Percentiles rank a stretch among this genome's conserved stretches.
These are phyloP conservation scores for Colletotrichum coccodes DNA, from an alignment of 2,329 filamentous ascomycete genomes.

Conservation along the genomic window DNA sequence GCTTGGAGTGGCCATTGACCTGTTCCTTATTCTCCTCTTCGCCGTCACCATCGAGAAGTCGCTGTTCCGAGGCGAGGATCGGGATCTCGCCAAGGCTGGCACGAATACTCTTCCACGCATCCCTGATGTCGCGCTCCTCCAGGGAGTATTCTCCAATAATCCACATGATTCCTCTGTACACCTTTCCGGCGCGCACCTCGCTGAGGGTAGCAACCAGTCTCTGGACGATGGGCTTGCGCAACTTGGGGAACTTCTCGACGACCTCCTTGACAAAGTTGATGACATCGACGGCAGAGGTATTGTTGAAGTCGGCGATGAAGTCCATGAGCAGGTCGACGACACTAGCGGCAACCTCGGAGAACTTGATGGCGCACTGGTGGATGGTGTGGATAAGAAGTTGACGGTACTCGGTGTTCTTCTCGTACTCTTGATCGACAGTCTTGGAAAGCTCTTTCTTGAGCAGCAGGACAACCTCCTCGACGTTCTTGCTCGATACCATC, in stretches of 20 bases:
- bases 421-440: constrained; percentile 98
- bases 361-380: constrained; percentile 98
- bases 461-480: constrained; percentile 95
- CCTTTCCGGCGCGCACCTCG: constrained; percentile 95
- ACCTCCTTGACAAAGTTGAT: constrained; percentile 99
- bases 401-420: constrained; percentile 96
- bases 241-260: constrained; percentile 94
- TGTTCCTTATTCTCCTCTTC: constrained; percentile 70
- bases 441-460: constrained; percentile 98
- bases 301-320: constrained; percentile 98
- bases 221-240: constrained; percentile 87
- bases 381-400: constrained; percentile 96
- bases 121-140: constrained; percentile 92
- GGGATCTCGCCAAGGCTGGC: constrained; percentile 96
- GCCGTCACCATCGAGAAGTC: constrained; percentile 87
- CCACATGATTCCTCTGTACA: constrained; percentile 96
- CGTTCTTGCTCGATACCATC: constrained; percentile 99
- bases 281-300: constrained; percentile 94
- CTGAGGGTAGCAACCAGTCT: constrained; percentile 89
- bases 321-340: constrained; percentile 98
- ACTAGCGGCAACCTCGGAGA: constrained; percentile 96
- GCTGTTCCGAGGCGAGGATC: constrained; percentile 93
- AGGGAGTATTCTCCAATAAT: constrained; percentile 97
- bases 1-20: constrained; percentile 82
- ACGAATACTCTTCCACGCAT: constrained; percentile 96